These are phyloP conservation scores for Colletotrichum destructivum DNA, from an alignment of 2,329 filamentous ascomycete genomes.

Conservation along the genomic window DNA sequence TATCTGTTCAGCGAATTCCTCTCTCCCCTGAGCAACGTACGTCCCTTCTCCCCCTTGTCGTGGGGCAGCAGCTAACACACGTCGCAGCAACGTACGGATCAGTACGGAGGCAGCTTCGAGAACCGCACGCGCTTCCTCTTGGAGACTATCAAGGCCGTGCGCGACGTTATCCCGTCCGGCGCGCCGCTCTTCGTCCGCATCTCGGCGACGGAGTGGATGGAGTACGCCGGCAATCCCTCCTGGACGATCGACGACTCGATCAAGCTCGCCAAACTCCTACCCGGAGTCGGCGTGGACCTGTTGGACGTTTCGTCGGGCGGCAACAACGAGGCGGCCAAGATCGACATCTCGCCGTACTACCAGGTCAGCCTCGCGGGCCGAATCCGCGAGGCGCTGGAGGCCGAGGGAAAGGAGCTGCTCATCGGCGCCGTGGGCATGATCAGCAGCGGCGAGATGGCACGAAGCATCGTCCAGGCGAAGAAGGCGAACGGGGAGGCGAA, in stretches of 20 bases:
- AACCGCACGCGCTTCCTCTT: constrained; percentile 75
- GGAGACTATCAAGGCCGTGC: constrained; percentile 67
- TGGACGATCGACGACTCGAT: constrained; percentile 82
- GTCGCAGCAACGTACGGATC: constrained; percentile 68
- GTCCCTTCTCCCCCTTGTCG: constrained; percentile 33
- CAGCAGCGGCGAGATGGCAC: constrained; percentile 77
- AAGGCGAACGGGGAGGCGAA: constrained; percentile 52
- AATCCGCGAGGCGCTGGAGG: constrained; percentile 76
- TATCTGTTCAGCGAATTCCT: constrained; percentile 79
- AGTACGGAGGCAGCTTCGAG: constrained; percentile 76
- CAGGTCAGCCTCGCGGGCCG: constrained; percentile 81
- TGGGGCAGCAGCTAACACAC: not conserved
- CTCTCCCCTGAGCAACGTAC: constrained; percentile 69
- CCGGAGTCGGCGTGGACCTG: constrained; percentile 82
- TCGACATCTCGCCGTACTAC: constrained; percentile 75
- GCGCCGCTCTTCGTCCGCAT: constrained; percentile 73
- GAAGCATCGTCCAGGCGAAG: constrained; percentile 65
- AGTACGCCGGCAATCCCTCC: constrained; percentile 59
- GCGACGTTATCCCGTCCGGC: constrained; percentile 65
- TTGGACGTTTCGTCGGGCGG: constrained; percentile 87
- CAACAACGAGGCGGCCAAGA: constrained; percentile 74
- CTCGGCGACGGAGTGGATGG: constrained; percentile 76
- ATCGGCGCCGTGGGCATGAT: constrained; percentile 85
- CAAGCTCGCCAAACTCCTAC: constrained; percentile 78
- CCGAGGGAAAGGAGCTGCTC: constrained; percentile 66